These are phyloP conservation scores for Cryptosporidium felis DNA, from an alignment of 169 alveolate genomes.

Conservation along the genomic window DNA sequence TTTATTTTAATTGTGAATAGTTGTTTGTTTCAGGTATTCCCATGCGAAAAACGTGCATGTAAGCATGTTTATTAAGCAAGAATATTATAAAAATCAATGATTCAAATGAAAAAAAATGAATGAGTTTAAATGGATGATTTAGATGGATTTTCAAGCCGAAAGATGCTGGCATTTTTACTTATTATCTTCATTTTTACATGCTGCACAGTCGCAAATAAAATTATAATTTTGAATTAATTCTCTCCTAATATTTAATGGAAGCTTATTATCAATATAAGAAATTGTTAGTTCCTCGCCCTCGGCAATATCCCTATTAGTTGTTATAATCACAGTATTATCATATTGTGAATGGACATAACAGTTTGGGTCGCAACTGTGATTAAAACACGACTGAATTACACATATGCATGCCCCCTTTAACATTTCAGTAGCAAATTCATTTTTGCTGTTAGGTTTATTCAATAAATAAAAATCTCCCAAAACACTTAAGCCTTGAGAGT, in stretches of 20 bases:
- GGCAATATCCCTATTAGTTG: constrained; percentile 72
- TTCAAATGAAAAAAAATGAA: neutral
- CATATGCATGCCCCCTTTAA: constrained; percentile 75
- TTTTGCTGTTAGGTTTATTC: neutral
- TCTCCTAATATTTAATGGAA: constrained; percentile 71
- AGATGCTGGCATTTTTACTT: neutral
- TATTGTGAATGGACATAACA: constrained; percentile 52
- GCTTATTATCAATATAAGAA: constrained; percentile 77
- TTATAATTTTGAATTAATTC: constrained; percentile 68
- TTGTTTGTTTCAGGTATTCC: neutral
- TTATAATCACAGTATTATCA: constrained; percentile 71
- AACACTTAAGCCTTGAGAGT: constrained; percentile 72
- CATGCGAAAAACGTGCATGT: neutral
- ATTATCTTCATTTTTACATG: constrained; percentile 34
- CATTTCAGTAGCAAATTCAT: constrained; percentile 7
- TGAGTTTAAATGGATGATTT: neutral
- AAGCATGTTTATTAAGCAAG: neutral
- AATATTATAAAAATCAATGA: neutral
- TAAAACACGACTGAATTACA: constrained; percentile 75
- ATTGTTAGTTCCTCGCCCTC: constrained; percentile 72
- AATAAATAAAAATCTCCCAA: constrained; percentile 60
- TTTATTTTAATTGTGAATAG: neutral
- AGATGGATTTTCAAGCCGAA: neutral
- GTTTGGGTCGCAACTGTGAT: constrained; percentile 77
- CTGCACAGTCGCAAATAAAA: constrained; percentile 67